Conservation (phyloP, 2,329 filamentous ascomycete species). For the Grosmannia clavigera region DNA sequence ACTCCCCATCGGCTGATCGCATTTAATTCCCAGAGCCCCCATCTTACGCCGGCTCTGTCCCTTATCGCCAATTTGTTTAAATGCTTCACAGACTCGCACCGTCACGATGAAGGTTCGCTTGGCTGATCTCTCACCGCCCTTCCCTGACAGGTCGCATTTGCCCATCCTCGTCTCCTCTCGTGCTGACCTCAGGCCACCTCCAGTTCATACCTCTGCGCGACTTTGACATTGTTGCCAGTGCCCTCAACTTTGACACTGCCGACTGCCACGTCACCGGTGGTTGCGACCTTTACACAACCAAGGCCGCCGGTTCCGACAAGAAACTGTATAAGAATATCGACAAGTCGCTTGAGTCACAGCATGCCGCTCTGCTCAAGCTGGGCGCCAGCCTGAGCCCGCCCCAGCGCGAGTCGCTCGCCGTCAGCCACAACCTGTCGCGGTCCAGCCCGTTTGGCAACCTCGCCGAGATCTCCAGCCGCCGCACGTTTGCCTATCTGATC, state of each 20-base stretch:
- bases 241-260: conserved; percentile 89
- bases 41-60: neutral
- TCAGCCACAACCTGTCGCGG: conserved; percentile 61
- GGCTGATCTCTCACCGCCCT: neutral
- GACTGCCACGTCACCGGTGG: conserved; percentile 87
- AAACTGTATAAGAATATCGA: conserved; percentile 96
- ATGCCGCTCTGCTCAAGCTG: conserved; percentile 75
- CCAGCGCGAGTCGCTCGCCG: conserved; percentile 57
- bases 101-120: conserved; percentile 2
- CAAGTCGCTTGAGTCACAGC: conserved; percentile 77
- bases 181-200: neutral
- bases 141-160: neutral
- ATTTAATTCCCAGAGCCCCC: neutral
- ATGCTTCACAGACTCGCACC: neutral
- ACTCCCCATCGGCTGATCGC: neutral
- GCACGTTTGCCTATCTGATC: conserved; percentile 92
- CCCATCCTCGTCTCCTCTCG: too few species aligned
- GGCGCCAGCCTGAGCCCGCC: conserved; percentile 81
- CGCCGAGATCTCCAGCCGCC: conserved; percentile 74
- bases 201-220: conserved; percentile 87
- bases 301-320: conserved; percentile 89
- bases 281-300: conserved; percentile 95
- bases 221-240: conserved; percentile 82
- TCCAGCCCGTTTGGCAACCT: conserved; percentile 88
- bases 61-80: neutral